These are phyloP conservation scores for Ormosia semicastrata DNA, from an alignment of 306 rosid species.

Conservation along the genomic window DNA sequence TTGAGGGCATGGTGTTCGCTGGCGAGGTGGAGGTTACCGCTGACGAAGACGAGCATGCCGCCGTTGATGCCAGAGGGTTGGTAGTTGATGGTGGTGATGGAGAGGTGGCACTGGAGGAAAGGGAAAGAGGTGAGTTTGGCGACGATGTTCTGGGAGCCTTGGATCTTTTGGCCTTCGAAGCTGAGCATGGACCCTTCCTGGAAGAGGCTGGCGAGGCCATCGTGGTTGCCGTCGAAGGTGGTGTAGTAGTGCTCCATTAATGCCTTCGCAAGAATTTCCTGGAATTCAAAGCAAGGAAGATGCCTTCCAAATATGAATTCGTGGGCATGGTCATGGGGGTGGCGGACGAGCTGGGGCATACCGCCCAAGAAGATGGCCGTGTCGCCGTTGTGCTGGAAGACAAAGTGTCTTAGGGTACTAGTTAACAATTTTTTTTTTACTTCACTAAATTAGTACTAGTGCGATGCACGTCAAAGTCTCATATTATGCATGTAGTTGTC, in stretches of 20 bases:
- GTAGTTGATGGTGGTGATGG: constrained; percentile 83
- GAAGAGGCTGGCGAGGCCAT: constrained; percentile 49
- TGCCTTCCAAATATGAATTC: too few species aligned
- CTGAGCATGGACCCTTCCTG: constrained; percentile 90
- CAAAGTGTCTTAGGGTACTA: too few species aligned
- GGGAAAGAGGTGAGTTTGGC: constrained; percentile 82
- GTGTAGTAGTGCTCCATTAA: constrained; percentile 92
- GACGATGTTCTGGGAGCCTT: constrained; percentile 70
- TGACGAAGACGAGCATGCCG: constrained; percentile 95
- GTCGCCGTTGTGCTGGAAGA: too few species aligned
- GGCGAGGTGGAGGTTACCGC: constrained; percentile 90
- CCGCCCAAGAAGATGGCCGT: too few species aligned
- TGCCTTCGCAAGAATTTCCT: too few species aligned
- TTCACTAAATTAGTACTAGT: too few species aligned
- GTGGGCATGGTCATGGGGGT: too few species aligned
- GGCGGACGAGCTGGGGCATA: too few species aligned
- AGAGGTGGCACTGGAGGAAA: constrained; percentile 91
- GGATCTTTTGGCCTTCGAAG: constrained; percentile 94
- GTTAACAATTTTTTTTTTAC: too few species aligned
- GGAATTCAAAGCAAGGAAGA: too few species aligned
- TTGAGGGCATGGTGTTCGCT: constrained; percentile 93
- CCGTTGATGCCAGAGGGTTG: constrained; percentile 83
- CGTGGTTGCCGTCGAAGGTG: constrained; percentile 71
- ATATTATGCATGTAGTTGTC: too few species aligned
- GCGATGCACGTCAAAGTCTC: too few species aligned